Base-by-base conservation (phyloP, 441 rosid genomes). In the Pelargonium myrrhifolium region DNA sequence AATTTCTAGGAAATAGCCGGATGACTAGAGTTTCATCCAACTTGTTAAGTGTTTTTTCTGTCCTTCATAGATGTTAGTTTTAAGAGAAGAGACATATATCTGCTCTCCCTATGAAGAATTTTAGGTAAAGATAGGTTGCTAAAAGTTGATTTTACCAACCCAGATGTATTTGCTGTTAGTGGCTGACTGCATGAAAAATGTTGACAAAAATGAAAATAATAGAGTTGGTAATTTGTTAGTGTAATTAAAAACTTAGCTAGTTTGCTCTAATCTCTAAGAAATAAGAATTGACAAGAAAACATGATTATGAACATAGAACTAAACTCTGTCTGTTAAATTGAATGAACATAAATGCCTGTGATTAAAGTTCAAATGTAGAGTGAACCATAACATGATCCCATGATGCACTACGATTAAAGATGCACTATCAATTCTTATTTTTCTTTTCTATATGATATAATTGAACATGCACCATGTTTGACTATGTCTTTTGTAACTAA, bases 11-110 rank as follows among this genome's bases (percentile, higher is more conserved):
- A 12, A 51, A 39, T 39, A 39, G 10, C 43, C 0, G 21, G 20
- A 51, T 51, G n/a, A 51, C 58, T 51, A n/a, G 58, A 51, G 15
- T 51, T n/a, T n/a, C 58, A n/a, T n/a, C 58, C 58, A n/a, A 39
- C 5, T 51, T 51, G 21, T 21, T 51, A n/a, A n/a, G 21, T 51
- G 21, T n/a, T n/a, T n/a, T 51, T 17, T 51, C 58, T n/a, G 58
- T 51, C 58, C 9, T 15, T 51, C 6, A 51, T 51, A 51, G 58
- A n/a, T 51, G 58, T 15, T 15, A 15, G 58, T 51, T 14, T 15
- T 51, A 9, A 6, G 20, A 51, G 58, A 51, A 51, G 5, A 9
- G 47, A 42, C 9, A n/a, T 51, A 15, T 51, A 15, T 51, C 18
- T 51, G 58, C 21, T 12, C 15, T 21, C 4, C 15, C 6, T n/a